phyloP scores from a whole-genome alignment of 805 yeast species.

The Kodamaea lidongshanica region DNA sequence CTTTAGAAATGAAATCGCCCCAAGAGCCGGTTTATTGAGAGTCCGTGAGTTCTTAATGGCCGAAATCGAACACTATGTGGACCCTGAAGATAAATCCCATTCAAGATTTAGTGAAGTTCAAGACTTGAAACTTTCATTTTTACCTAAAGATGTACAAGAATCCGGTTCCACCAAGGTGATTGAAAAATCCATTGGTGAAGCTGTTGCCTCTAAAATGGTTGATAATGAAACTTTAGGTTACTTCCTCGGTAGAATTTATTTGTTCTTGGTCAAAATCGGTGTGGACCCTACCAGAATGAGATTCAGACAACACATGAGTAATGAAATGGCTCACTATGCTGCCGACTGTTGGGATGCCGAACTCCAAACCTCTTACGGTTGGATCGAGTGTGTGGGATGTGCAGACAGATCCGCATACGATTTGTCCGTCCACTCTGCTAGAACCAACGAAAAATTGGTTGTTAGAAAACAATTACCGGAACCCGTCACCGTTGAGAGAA shows the following conservation, averaged over 20 bases:
- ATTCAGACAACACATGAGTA: slow-evolving; percentile 97
- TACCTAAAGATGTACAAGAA: slow-evolving; percentile 84
- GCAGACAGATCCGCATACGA: slow-evolving; percentile 99
- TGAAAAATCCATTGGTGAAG: slow-evolving; percentile 76
- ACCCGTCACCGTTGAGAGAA: slow-evolving; percentile 77
- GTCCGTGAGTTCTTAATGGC: slow-evolving; percentile 99
- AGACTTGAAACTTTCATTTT: slow-evolving; percentile 65
- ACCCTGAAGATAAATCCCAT: slow-evolving; percentile 83
- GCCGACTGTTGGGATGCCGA: slow-evolving; percentile 99
- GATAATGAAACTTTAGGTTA: slow-evolving; percentile 97
- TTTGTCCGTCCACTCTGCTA: slow-evolving; percentile 88
- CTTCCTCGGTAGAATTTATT: slow-evolving; percentile 88
- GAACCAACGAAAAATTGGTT: slow-evolving; percentile 89
- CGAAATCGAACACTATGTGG: slow-evolving; percentile 97
- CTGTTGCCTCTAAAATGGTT: slow-evolving; percentile 80
- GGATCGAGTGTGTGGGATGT: slow-evolving; percentile 99
- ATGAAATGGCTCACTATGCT: slow-evolving; percentile 99
- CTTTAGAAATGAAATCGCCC: slow-evolving; percentile 97
- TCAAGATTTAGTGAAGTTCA: slow-evolving; percentile 70
- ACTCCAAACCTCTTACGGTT: slow-evolving; percentile 90
- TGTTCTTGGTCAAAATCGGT: slow-evolving; percentile 82
- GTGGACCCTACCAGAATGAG: slow-evolving; percentile 77
- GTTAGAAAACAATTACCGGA: slow-evolving; percentile 86
- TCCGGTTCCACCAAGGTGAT: slow-evolving; percentile 69
- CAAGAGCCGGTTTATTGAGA: slow-evolving; percentile 94